A percentile compares a stretch with the other conserved stretches of the same genome.
Conservation (phyloP, 208 protist species). For the Trypanosoma brucei region DNA sequence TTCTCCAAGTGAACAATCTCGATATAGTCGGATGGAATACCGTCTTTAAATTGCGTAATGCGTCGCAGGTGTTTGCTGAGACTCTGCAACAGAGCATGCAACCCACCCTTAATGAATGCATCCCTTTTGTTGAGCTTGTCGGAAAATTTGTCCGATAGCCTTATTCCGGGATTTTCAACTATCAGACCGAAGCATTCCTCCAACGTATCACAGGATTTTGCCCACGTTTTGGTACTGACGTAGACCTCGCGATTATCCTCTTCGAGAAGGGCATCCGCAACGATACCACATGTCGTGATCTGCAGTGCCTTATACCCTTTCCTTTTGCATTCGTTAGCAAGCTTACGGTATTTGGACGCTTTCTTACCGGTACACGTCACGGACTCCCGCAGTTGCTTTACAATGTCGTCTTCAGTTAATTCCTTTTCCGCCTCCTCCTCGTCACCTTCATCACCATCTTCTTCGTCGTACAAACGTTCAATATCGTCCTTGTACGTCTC, state of each 20-base stretch:
- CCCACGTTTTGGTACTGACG: conserved; percentile 47
- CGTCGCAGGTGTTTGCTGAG: conserved; percentile 49
- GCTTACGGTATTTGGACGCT: conserved; percentile 30
- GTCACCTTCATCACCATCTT: conserved; percentile 34
- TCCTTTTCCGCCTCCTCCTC: conserved; percentile 24
- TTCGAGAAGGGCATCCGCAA: conserved; percentile 35
- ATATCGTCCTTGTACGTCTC: conserved; percentile 38
- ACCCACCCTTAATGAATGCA: conserved; percentile 44
- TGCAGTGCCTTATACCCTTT: conserved; percentile 41
- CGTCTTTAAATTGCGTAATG: conserved; percentile 48
- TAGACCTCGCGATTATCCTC: conserved; percentile 44
- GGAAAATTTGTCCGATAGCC: conserved; percentile 38
- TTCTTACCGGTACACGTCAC: conserved; percentile 32
- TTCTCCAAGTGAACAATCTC: conserved; percentile 65
- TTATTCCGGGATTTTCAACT: conserved; percentile 32
- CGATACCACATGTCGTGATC: conserved; percentile 48
- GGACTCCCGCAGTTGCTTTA: conserved; percentile 11
- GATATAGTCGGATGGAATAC: conserved; percentile 40
- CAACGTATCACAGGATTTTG: conserved; percentile 32
- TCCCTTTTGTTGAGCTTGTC: conserved; percentile 20
- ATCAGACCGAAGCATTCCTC: conserved; percentile 35
- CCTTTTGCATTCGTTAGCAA: conserved; percentile 37
- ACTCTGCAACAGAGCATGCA: conserved; percentile 41
- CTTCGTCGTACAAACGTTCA: conserved; percentile 27
- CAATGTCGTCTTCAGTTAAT: conserved; percentile 22